These are phyloP conservation scores for Hemisphaericaspora subhashii DNA, from an alignment of 1,139 yeast genomes.

Conservation along the genomic window DNA sequence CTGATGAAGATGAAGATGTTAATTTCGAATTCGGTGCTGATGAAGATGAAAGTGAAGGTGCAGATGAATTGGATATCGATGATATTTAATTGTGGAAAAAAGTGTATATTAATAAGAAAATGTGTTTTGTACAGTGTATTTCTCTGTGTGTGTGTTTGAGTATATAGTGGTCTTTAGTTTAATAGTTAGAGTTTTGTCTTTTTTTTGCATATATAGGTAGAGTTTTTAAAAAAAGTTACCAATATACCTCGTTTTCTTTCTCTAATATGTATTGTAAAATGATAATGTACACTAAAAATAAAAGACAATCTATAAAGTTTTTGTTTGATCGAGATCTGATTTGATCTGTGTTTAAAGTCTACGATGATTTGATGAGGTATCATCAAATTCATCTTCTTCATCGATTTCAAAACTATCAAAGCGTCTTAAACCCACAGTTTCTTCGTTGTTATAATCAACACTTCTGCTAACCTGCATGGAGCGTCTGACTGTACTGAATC, in stretches of 20 bases:
- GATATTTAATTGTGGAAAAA: slow-evolving; percentile 54
- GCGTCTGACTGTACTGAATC: slow-evolving; percentile 58
- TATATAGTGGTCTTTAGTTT: background rate
- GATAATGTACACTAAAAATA: background rate
- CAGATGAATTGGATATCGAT: slow-evolving; percentile 75
- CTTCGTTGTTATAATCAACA: slow-evolving; percentile 48
- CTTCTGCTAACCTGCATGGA: slow-evolving; percentile 64
- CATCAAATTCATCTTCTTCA: slow-evolving; percentile 16
- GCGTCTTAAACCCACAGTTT: slow-evolving; percentile 58
- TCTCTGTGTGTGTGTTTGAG: background rate
- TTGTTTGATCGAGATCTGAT: too few relatives aligned
- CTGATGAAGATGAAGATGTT: slow-evolving; percentile 95
- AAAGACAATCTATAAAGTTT: background rate
- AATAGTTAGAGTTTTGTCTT: background rate
- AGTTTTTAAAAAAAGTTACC: too few relatives aligned
- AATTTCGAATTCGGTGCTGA: slow-evolving; percentile 98
- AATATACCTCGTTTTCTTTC: too few relatives aligned
- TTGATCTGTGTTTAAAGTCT: slow-evolving; percentile 7
- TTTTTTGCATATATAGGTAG: too few relatives aligned
- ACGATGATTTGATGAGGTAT: slow-evolving; percentile 4
- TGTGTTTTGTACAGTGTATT: background rate
- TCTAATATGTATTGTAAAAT: background rate
- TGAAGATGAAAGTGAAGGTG: slow-evolving; percentile 80
- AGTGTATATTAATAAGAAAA: background rate
- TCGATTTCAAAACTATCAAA: slow-evolving; percentile 61